phyloP scores from a whole-genome alignment of 1,139 yeast species.

The Kodamaea arcana region DNA sequence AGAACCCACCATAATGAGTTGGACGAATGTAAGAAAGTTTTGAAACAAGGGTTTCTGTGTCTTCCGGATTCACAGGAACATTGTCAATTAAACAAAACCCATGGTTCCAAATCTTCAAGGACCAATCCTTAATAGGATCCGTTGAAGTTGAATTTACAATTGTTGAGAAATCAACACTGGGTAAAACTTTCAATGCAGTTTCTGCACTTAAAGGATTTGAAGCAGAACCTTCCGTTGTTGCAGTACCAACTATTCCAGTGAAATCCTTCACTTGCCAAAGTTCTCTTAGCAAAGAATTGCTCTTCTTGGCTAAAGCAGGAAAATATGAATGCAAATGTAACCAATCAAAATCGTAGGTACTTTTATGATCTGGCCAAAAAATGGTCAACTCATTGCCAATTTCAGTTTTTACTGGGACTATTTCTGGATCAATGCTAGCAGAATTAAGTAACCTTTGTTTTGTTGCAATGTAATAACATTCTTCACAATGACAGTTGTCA shows the following conservation, averaged over 20 bases:
- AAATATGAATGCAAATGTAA: constrained; percentile 55
- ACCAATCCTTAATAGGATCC: constrained; percentile 55
- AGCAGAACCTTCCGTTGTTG: too few species aligned
- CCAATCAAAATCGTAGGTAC: constrained; percentile 50
- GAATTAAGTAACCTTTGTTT: constrained; percentile 64
- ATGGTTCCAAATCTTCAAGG: constrained; percentile 51
- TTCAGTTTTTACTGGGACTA: constrained; percentile 29
- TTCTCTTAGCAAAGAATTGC: constrained; percentile 24
- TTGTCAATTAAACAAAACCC: constrained; percentile 65
- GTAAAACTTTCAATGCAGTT: constrained; percentile 32
- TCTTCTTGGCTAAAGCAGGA: constrained; percentile 38
- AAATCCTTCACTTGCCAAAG: constrained; percentile 53
- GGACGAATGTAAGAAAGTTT: constrained; percentile 62
- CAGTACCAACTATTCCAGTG: neutral
- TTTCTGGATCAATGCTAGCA: constrained; percentile 46
- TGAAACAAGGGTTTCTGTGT: constrained; percentile 57
- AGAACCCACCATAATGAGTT: constrained; percentile 78
- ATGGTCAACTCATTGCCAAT: constrained; percentile 7
- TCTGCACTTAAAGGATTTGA: too few species aligned
- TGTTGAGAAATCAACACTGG: constrained; percentile 47
- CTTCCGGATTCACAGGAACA: constrained; percentile 62
- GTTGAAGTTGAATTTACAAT: constrained; percentile 38
- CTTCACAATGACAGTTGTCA: constrained; percentile 64
- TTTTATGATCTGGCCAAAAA: constrained; percentile 31
- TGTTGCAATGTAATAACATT: constrained; percentile 57